Evolutionary conservation across 176 grass and related monocot genomes (phyloP).

Genomic region (Cenchrus fungigraminus): DNA sequence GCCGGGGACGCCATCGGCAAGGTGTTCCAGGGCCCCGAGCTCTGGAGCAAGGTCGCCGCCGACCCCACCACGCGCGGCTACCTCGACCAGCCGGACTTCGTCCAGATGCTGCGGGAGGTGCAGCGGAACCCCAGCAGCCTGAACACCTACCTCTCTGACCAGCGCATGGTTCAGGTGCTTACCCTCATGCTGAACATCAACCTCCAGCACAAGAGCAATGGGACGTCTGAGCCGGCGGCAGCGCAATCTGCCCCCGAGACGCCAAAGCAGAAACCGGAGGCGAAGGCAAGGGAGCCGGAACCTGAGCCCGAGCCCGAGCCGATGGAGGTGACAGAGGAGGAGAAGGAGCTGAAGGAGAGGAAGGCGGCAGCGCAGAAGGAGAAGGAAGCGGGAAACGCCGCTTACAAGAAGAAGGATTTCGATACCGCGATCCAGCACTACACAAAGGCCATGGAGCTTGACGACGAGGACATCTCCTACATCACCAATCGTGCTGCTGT

Average conservation of each 20-base stretch:
- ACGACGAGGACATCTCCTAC: slow-evolving; percentile 90
- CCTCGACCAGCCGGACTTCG: slow-evolving; percentile 85
- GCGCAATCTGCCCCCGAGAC: slow-evolving; percentile 36
- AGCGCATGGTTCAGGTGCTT: slow-evolving; percentile 92
- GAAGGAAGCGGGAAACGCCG: slow-evolving; percentile 84
- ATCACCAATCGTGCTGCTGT: slow-evolving; percentile 87
- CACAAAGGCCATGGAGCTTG: slow-evolving; percentile 80
- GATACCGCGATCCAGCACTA: slow-evolving; percentile 86
- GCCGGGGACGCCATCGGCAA: slow-evolving; percentile 57
- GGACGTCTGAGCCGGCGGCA: slow-evolving; percentile 21
- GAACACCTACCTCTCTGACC: slow-evolving; percentile 75
- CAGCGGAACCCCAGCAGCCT: slow-evolving; percentile 85
- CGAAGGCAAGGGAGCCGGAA: slow-evolving; percentile 55
- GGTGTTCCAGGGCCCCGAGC: slow-evolving; percentile 93
- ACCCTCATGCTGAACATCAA: slow-evolving; percentile 87
- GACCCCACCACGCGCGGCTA: slow-evolving; percentile 79
- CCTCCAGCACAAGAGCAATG: slow-evolving; percentile 47
- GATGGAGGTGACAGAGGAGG: slow-evolving; percentile 70
- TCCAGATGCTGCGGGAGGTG: slow-evolving; percentile 84
- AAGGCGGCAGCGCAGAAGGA: slow-evolving; percentile 73
- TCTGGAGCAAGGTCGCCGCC: slow-evolving; percentile 83
- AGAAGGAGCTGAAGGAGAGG: slow-evolving; percentile 61
- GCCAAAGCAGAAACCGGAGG: slow-evolving; percentile 22
- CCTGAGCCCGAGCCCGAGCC: slow-evolving; percentile 63
- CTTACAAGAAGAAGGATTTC: slow-evolving; percentile 97